Base-by-base conservation (phyloP, 176 grass and related monocot species). In the Oryza punctata region DNA sequence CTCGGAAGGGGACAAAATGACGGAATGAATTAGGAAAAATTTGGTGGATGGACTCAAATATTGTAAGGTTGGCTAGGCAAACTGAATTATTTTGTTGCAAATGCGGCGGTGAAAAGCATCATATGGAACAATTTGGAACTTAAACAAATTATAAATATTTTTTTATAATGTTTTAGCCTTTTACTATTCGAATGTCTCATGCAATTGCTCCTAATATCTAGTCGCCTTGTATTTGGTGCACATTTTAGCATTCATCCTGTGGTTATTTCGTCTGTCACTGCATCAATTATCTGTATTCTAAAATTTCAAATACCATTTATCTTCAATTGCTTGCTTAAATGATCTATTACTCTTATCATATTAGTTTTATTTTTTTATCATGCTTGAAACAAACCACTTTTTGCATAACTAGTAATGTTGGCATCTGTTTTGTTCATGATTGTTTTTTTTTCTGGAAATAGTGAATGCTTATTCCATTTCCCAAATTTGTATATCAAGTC, bases 161-260 rank as follows among this genome's bases (percentile, higher is more conserved):
- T 50, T 73, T 5, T 4, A 18, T 10, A 40, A 65, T 10, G 59
- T 13, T 2, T 74, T 29, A 65, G 2, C 21, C 65, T 25, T 10
- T 24, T 5, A n/a, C 28, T n/a, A 37, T 37, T 47, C 21, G 7
- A 33, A 82, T 73, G 21, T 47, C 57, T 46, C 61, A 23, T 64
- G 13, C 43, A 67, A 52, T 67, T 84, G 13, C 3, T 66, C 19
- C 25, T 68, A 49, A 35, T 14, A 74, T 63, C 57, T 40, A 65
- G 13, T 73, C 26, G 14, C 40, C 26, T 73, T 65, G 23, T 70
- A 65, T 73, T 52, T 80, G 9, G 65, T 52, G 27, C 67, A 66
- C 28, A 80, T 80, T 74, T 65, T 65, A 28, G 38, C 7, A 73
- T 73, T 70, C 35, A 46, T 54, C 32, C 25, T 88, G 12, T 18